These are phyloP conservation scores for Cyclocybe cylindracea DNA, from an alignment of 768 basidiomycete species.

Conservation along the genomic window DNA sequence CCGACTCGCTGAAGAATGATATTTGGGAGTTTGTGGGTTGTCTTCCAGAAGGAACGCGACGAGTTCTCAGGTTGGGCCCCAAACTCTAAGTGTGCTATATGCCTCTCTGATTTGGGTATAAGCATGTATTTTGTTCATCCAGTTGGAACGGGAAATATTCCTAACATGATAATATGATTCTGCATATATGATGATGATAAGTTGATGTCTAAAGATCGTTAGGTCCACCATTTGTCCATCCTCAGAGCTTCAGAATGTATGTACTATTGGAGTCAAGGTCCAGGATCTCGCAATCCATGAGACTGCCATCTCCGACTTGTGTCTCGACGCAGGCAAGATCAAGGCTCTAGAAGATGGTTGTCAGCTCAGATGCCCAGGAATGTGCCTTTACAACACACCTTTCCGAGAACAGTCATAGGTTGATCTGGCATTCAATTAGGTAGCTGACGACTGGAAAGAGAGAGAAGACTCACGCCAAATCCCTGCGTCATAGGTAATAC, in stretches of 20 bases:
- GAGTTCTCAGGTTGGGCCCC: neutral
- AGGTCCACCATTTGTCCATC: too few species aligned
- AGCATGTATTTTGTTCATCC: too few species aligned
- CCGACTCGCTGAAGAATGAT: slow-evolving; percentile 38
- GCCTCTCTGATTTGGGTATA: too few species aligned
- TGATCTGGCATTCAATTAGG: slow-evolving; percentile 60
- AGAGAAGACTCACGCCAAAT: slow-evolving; percentile 80
- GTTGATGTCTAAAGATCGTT: too few species aligned
- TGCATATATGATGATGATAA: too few species aligned
- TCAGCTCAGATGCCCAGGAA: slow-evolving; percentile 15
- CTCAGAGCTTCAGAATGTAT: slow-evolving; percentile 33
- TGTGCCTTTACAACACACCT: slow-evolving; percentile 41
- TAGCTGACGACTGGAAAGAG: slow-evolving; percentile 4
- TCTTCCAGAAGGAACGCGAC: slow-evolving; percentile 11
- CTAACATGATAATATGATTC: too few species aligned
- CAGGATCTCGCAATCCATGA: slow-evolving; percentile 85
- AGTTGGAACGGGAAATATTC: too few species aligned
- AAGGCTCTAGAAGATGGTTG: slow-evolving; percentile 47
- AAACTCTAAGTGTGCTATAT: neutral
- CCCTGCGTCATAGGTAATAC: slow-evolving; percentile 79
- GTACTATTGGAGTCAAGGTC: slow-evolving; percentile 41
- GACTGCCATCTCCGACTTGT: slow-evolving; percentile 80
- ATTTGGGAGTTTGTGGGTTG: slow-evolving; percentile 27
- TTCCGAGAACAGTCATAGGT: slow-evolving; percentile 83
- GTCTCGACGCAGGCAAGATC: slow-evolving; percentile 92